Base-by-base conservation (phyloP, 306 rosid genomes). In the Betula pendula region DNA sequence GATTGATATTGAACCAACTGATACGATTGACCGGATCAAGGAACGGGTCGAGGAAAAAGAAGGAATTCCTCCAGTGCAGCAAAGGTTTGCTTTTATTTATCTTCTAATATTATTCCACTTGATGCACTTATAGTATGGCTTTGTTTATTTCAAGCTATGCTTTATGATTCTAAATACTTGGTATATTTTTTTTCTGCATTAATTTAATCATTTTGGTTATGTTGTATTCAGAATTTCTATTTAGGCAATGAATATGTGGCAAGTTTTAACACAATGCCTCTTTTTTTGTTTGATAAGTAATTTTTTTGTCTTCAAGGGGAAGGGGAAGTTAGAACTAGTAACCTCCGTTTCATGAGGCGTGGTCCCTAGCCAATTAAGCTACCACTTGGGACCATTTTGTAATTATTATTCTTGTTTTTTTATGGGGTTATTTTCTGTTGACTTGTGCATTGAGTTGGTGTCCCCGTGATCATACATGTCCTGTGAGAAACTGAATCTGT, bases 41-140 rank as follows among this genome's bases (percentile, higher is more conserved):
- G 97, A 95, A 81, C 90, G 97, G 9, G 99, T 95, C 56, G 97
- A 95, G 90, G 97, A 95, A 84, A 95, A 95, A 68, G 99, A 95
- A 72, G 99, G 99, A 56, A 95, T 95, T 82, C 99, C 99, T 68
- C 99, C 99, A 4, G 96, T 95, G 81, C 99, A 92, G 86, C 98
- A 95, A 80, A 92, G 99, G 99, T 95, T 48, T 76, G 74, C 22
- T 56, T 25, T 59, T 69, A 6, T 53, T 48, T 72, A 20, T 11
- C 7, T 38, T 48, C 10, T 65, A 17, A 19, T 65, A 65, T 35
- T 38, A n/a, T 71, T 29, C 49, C 56, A 11, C 69, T 76, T 8
- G 19, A 60, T 68, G 38, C 13, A 55, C 31, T 77, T 52, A 66
- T 42, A 40, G 60, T 49, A 71, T 43, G 70, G 50, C 22, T 17